These are phyloP conservation scores for Rhizopus microsporus DNA, from an alignment of 371 early-diverging fungal species.

Conservation along the genomic window DNA sequence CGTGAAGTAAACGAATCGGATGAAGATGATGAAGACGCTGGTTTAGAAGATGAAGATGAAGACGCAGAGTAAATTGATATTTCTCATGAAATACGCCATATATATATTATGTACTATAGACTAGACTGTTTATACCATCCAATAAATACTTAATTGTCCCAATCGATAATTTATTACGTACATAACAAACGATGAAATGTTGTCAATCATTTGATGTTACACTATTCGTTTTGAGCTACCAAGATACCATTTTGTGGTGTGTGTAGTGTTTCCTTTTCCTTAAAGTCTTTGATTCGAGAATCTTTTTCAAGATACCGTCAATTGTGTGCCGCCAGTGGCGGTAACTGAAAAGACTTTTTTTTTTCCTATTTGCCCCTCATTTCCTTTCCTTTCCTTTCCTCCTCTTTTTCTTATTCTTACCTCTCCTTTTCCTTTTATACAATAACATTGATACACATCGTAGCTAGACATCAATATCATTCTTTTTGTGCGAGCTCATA, in stretches of 20 bases:
- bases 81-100: not conserved
- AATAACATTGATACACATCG: not conserved
- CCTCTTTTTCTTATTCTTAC: not conserved
- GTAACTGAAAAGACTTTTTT: slow-evolving; percentile 2
- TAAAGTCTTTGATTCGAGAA: too few species aligned
- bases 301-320: too few species aligned
- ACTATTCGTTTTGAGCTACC: too few species aligned
- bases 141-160: too few species aligned
- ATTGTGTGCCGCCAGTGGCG: not conserved
- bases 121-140: too few species aligned
- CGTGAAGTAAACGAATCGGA: slow-evolving; percentile 63
- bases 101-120: not conserved
- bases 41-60: slow-evolving; percentile 42
- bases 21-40: slow-evolving; percentile 53
- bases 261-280: too few species aligned
- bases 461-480: too few species aligned
- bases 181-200: too few species aligned
- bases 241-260: too few species aligned
- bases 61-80: slow-evolving; percentile 18
- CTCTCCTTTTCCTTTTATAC: not conserved
- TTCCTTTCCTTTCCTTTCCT: not conserved
- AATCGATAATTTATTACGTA: too few species aligned
- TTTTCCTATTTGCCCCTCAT: not conserved
- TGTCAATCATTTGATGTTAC: too few species aligned
- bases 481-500: too few species aligned